These are phyloP conservation scores for Conringia planisiliqua DNA, from an alignment of 345 rosid genomes.

Conservation along the genomic window DNA sequence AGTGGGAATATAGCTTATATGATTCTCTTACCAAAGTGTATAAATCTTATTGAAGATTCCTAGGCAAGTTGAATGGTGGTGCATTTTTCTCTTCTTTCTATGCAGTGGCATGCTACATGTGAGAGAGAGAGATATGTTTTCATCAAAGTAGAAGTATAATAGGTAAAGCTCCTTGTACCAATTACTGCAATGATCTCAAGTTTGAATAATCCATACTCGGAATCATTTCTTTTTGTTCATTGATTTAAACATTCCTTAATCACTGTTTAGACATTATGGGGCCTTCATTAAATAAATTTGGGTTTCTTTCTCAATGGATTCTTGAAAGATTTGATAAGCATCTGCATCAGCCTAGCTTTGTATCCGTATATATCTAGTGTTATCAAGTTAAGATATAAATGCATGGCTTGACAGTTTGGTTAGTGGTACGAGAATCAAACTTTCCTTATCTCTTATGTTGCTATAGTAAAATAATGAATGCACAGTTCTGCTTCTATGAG, in stretches of 20 bases:
- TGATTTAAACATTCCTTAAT: slow-evolving; percentile 8
- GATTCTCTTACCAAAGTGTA: slow-evolving; percentile 30
- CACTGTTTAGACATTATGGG: slow-evolving; percentile 19
- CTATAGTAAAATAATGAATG: slow-evolving; percentile 9
- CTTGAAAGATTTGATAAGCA: slow-evolving; percentile 17
- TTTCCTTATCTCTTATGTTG: slow-evolving; percentile 6
- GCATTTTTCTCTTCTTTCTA: slow-evolving; percentile 38
- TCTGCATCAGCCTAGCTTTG: slow-evolving; percentile 22
- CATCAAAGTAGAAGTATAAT: slow-evolving; percentile 32
- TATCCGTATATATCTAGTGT: slow-evolving; percentile 19
- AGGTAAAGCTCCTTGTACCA: slow-evolving; percentile 36
- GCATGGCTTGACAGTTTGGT: slow-evolving; percentile 12
- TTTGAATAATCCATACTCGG: slow-evolving; percentile 22
- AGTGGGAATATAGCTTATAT: slow-evolving; percentile 33
- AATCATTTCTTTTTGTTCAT: slow-evolving; percentile 14
- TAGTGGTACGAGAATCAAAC: slow-evolving; percentile 35
- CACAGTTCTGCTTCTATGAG: slow-evolving; percentile 2
- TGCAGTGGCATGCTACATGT: slow-evolving; percentile 40
- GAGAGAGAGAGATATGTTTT: slow-evolving; percentile 22
- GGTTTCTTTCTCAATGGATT: slow-evolving; percentile 12
- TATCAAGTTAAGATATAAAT: slow-evolving; percentile 21
- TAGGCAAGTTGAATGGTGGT: slow-evolving; percentile 39
- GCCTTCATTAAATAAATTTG: neutral
- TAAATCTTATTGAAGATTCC: slow-evolving; percentile 35
- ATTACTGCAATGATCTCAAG: slow-evolving; percentile 36